A percentile compares a stretch with the other conserved stretches of the same genome.
Evolutionary conservation across 495 filamentous ascomycete genomes (phyloP).

Genomic region (Trichocladium antarcticum): DNA sequence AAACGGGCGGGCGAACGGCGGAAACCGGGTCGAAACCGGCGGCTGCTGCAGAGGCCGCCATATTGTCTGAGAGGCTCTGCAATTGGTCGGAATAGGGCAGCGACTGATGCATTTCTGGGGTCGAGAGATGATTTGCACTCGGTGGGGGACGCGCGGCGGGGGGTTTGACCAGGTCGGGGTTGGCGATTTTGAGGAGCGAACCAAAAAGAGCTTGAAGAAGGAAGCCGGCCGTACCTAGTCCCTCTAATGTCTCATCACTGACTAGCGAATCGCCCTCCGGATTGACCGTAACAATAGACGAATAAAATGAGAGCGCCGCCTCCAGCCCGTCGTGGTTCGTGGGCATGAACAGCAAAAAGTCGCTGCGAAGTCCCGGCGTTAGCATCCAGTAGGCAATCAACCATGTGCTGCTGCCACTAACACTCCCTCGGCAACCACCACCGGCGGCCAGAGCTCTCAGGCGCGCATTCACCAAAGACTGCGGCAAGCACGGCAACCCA

Average conservation of each 20-base stretch:
- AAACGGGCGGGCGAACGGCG: conserved; percentile 8
- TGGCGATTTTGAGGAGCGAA: conserved; percentile 49
- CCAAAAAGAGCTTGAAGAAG: conserved; percentile 58
- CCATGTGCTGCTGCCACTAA: background rate
- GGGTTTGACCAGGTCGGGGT: conserved; percentile 18
- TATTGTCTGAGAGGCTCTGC: conserved; percentile 6
- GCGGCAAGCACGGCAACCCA: background rate
- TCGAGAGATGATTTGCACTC: background rate
- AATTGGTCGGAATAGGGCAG: conserved; percentile 5
- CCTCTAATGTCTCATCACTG: conserved; percentile 75
- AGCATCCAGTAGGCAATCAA: background rate
- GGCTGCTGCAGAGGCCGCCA: conserved; percentile 10
- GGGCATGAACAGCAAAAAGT: conserved; percentile 93
- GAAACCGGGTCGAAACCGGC: conserved; percentile 8
- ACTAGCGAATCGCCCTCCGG: conserved; percentile 89
- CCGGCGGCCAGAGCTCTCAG: background rate
- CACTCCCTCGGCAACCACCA: background rate
- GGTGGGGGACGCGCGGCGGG: conserved; percentile 7
- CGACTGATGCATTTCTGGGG: conserved; percentile 1
- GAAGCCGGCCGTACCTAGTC: conserved; percentile 86
- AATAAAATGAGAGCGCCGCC: conserved; percentile 84
- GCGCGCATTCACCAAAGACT: background rate
- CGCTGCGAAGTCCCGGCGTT: conserved; percentile 38
- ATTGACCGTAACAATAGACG: conserved; percentile 79
- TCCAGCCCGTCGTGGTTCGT: conserved; percentile 48